Conservation (phyloP, 116 monocot genomes). For the Phalaenopsis hybrid region DNA sequence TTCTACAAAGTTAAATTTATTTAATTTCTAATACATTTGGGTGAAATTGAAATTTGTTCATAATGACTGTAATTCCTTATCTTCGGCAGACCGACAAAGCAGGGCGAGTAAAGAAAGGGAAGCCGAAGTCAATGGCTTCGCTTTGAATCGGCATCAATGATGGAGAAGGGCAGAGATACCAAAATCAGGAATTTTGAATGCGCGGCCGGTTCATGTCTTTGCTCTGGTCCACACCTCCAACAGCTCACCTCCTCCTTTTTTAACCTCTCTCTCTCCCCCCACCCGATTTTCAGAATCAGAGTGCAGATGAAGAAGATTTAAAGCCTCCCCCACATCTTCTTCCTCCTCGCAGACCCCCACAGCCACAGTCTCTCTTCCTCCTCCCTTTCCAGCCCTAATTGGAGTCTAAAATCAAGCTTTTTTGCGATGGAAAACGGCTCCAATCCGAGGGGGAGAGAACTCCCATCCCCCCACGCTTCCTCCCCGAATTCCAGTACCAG, state of each 20-base stretch:
- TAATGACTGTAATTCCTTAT: background rate
- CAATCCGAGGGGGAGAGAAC: background rate
- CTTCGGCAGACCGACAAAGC: background rate
- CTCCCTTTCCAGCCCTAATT: background rate
- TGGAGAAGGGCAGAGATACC: background rate
- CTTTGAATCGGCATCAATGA: slow-evolving; percentile 7
- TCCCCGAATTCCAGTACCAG: slow-evolving; percentile 19
- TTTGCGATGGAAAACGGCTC: background rate
- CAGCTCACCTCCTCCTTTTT: background rate
- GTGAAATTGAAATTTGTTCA: background rate
- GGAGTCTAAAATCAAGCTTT: background rate
- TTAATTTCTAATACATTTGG: background rate
- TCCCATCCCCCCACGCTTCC: background rate
- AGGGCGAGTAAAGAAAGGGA: background rate
- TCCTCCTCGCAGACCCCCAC: background rate
- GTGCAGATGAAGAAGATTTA: background rate
- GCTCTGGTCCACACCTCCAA: background rate
- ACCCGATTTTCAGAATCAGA: background rate
- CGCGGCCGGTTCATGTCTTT: background rate
- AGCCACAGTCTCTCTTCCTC: background rate
- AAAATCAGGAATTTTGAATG: background rate
- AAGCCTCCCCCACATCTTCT: background rate
- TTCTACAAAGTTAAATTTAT: background rate
- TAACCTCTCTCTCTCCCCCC: background rate
- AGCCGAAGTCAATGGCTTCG: slow-evolving; percentile 3